Evolutionary conservation across 257 asterid species (phyloP).

Genomic region (Prunella vulgaris): DNA sequence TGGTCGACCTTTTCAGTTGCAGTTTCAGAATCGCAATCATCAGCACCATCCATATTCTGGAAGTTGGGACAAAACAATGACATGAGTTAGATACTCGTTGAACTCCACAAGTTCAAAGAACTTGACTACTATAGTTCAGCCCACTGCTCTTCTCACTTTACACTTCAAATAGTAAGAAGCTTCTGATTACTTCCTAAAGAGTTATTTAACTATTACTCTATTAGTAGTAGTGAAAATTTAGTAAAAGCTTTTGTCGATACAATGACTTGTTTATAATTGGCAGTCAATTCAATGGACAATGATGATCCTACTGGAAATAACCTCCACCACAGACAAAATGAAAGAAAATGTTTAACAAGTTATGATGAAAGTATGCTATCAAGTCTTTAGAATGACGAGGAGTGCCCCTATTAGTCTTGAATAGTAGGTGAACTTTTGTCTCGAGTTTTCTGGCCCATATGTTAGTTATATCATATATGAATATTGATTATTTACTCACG

Average conservation of each 20-base stretch:
- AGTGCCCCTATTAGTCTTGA: not conserved
- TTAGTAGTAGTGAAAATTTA: not conserved
- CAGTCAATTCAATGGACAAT: not conserved
- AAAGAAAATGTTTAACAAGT: not conserved
- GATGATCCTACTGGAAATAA: not conserved
- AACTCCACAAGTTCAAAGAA: not conserved
- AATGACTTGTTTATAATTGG: not conserved
- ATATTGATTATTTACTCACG: not conserved
- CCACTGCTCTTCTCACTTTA: not conserved
- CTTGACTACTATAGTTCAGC: not conserved
- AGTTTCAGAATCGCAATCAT: slow-evolving; percentile 32
- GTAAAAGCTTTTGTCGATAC: not conserved
- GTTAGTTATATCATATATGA: not conserved
- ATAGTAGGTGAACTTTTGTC: not conserved
- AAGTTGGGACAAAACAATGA: slow-evolving; percentile 28
- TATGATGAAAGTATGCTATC: not conserved
- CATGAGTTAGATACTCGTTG: not conserved
- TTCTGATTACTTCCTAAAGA: not conserved
- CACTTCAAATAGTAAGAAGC: slow-evolving; percentile 6
- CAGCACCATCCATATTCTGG: slow-evolving; percentile 55
- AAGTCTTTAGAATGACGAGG: not conserved
- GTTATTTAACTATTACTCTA: too few relatives aligned
- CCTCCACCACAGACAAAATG: not conserved
- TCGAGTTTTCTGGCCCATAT: not conserved
- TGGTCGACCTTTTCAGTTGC: slow-evolving; percentile 29